Conservation (phyloP, 129 eudicot species). For the Chrysanthemum makinoi region DNA sequence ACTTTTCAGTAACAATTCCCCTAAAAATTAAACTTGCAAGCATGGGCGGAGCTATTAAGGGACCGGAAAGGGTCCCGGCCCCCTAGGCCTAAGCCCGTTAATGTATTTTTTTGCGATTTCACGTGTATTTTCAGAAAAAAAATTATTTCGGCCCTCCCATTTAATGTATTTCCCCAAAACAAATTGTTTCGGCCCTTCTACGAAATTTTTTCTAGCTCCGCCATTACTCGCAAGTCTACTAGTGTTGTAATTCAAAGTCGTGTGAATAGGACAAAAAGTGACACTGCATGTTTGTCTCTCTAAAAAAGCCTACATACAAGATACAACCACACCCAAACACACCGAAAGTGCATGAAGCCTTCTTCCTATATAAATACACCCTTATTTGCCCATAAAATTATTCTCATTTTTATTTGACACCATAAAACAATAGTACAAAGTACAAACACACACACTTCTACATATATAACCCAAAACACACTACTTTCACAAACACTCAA, state of each 20-base stretch:
- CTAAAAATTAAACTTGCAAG: too few relatives aligned
- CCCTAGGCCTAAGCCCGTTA: too few relatives aligned
- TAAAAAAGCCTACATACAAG: not conserved
- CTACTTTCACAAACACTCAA: not conserved
- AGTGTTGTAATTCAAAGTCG: not conserved
- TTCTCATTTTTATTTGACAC: slow-evolving; percentile 18
- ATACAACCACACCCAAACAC: slow-evolving; percentile 1
- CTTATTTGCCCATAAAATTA: slow-evolving; percentile 8
- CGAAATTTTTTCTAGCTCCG: too few relatives aligned
- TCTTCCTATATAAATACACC: slow-evolving; percentile 17
- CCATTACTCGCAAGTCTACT: too few relatives aligned
- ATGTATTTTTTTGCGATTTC: too few relatives aligned
- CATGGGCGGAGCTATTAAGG: too few relatives aligned
- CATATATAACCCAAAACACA: not conserved
- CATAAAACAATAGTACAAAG: slow-evolving; percentile 5
- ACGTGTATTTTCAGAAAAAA: too few relatives aligned
- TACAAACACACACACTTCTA: slow-evolving; percentile 18
- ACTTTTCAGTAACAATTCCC: too few relatives aligned
- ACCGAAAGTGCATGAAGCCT: slow-evolving; percentile 28
- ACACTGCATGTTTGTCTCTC: not conserved
- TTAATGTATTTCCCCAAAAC: too few relatives aligned
- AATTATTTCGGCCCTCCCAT: too few relatives aligned
- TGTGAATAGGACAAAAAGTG: not conserved
- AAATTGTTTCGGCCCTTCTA: too few relatives aligned
- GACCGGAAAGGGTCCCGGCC: too few relatives aligned